Evolutionary conservation across 2,329 filamentous ascomycete species (phyloP).

Genomic region (Cadophora sp.): DNA sequence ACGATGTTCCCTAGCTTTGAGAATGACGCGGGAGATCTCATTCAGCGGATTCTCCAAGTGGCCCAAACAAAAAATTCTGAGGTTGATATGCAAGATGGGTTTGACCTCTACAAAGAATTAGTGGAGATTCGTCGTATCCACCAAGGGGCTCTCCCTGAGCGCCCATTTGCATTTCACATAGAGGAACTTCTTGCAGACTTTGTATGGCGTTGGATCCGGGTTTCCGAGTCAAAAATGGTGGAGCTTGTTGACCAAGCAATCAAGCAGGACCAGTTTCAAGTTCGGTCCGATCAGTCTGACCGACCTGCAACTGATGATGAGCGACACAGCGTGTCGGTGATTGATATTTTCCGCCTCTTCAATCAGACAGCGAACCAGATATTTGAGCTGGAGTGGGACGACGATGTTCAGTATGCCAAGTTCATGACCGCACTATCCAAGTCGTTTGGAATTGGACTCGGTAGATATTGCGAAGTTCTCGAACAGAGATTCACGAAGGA

Average conservation of each 20-base stretch:
- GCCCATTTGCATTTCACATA: constrained; percentile 84
- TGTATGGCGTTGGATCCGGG: constrained; percentile 93
- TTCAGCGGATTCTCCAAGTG: constrained; percentile 79
- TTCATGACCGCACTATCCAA: constrained; percentile 96
- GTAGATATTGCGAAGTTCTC: constrained; percentile 88
- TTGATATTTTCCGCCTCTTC: constrained; percentile 94
- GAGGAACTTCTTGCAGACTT: constrained; percentile 88
- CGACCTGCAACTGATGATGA: constrained; percentile 77
- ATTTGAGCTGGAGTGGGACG: constrained; percentile 86
- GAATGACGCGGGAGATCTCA: constrained; percentile 84
- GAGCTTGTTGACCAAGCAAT: constrained; percentile 90
- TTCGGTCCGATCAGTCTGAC: constrained; percentile 69
- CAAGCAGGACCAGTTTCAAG: constrained; percentile 85
- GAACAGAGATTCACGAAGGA: constrained; percentile 86
- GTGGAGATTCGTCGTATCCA: constrained; percentile 86
- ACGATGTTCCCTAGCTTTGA: constrained; percentile 91
- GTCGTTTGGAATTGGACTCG: constrained; percentile 81
- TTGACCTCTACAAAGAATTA: constrained; percentile 89
- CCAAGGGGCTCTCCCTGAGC: constrained; percentile 71
- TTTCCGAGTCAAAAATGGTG: constrained; percentile 79
- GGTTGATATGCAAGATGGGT: constrained; percentile 88
- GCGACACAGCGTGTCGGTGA: constrained; percentile 89
- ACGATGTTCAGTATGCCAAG: constrained; percentile 90
- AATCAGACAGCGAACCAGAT: constrained; percentile 91
- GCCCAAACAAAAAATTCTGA: constrained; percentile 74